phyloP scores from a whole-genome alignment of 2,329 filamentous ascomycete genomes.

The Curvularia hawaiiensis region DNA sequence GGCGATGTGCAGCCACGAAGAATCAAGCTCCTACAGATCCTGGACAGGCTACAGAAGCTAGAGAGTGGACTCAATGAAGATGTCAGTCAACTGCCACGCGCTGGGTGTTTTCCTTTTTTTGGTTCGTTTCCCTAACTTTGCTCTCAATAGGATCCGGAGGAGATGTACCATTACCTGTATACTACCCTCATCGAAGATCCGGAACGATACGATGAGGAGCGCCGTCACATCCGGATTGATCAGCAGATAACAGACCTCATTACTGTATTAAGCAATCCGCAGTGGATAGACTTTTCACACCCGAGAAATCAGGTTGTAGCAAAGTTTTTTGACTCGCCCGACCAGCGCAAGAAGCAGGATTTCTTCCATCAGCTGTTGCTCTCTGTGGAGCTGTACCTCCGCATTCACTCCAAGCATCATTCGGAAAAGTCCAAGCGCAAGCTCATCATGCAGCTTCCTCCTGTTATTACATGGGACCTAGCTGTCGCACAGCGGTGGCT shows the following conservation, averaged over 20 bases:
- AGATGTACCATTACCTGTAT: constrained; percentile 65
- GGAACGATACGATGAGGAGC: constrained; percentile 59
- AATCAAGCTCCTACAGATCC: constrained; percentile 59
- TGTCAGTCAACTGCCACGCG: constrained; percentile 41
- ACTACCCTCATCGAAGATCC: constrained; percentile 70
- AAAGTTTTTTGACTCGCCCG: constrained; percentile 68
- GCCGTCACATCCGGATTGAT: constrained; percentile 67
- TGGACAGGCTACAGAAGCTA: constrained; percentile 51
- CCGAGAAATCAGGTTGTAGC: constrained; percentile 75
- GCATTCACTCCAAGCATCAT: constrained; percentile 68
- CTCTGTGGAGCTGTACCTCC: constrained; percentile 72
- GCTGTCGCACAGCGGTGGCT: constrained; percentile 76
- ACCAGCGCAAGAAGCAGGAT: constrained; percentile 63
- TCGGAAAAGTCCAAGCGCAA: constrained; percentile 68
- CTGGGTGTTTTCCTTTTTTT: constrained; percentile 9
- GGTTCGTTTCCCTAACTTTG: constrained; percentile 40
- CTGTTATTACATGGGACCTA: constrained; percentile 73
- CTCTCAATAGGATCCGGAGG: constrained; percentile 45
- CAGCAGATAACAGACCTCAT: constrained; percentile 76
- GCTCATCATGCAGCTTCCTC: constrained; percentile 68
- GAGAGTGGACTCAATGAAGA: constrained; percentile 51
- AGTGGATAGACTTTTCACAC: constrained; percentile 76
- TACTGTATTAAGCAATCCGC: constrained; percentile 67
- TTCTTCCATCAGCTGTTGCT: constrained; percentile 81
- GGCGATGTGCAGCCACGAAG: constrained; percentile 64